These are phyloP conservation scores for Inga laurina DNA, from an alignment of 306 rosid species.

Conservation along the genomic window DNA sequence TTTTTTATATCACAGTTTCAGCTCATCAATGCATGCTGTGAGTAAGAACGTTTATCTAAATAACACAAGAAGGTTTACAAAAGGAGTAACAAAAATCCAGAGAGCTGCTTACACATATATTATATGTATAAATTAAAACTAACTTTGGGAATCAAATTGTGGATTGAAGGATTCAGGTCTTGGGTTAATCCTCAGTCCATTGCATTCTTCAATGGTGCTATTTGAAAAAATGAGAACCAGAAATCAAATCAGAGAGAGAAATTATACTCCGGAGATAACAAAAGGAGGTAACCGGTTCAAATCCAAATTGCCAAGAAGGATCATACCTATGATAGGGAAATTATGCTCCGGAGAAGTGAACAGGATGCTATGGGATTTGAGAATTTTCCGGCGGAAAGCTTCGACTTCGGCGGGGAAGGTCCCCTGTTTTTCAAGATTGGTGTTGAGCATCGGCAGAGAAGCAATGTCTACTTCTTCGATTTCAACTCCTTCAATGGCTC, in stretches of 20 bases:
- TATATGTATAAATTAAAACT: too few relatives aligned
- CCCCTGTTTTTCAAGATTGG: constrained; percentile 64
- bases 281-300: neutral
- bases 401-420: constrained; percentile 57
- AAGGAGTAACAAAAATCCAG: too few relatives aligned
- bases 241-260: too few relatives aligned
- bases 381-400: constrained; percentile 66
- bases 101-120: too few relatives aligned
- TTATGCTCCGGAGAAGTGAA: constrained; percentile 89
- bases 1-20: too few relatives aligned
- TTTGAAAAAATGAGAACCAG: too few relatives aligned
- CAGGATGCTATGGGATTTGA: constrained; percentile 60
- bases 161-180: too few relatives aligned
- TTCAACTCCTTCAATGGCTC: constrained; percentile 44
- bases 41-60: too few relatives aligned
- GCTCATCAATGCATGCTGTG: too few relatives aligned
- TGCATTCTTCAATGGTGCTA: constrained; percentile 65
- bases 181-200: constrained; percentile 55
- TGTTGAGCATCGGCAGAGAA: constrained; percentile 60
- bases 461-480: constrained; percentile 64
- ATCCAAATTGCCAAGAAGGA: neutral
- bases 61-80: too few relatives aligned
- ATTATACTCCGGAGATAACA: neutral
- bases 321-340: constrained; percentile 54
- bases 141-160: too few relatives aligned